Conservation (phyloP, 139 green algal genomes). For the Limnomonas spitsbergensis region DNA sequence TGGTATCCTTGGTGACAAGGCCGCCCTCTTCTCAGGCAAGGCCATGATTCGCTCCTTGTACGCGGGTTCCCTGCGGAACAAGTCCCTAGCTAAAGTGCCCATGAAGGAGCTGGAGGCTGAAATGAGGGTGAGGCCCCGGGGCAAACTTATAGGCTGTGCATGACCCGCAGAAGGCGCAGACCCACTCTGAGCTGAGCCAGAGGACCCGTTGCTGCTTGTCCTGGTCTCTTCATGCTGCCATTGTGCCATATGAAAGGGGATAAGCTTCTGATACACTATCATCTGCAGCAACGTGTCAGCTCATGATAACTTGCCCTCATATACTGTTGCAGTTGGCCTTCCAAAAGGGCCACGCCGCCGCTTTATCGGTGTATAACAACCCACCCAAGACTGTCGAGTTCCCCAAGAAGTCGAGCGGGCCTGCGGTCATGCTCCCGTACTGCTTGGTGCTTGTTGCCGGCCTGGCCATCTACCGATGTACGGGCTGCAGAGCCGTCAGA, state of each 20-base stretch:
- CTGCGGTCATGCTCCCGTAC: not conserved
- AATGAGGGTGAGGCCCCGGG: slow-evolving; percentile 21
- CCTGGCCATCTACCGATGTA: not conserved
- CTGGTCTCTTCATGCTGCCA: too few species aligned
- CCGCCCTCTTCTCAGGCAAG: slow-evolving; percentile 33
- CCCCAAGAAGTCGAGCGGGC: not conserved
- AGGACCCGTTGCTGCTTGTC: too few species aligned
- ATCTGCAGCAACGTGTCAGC: too few species aligned
- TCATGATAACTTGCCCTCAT: too few species aligned
- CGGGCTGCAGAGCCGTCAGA: too few species aligned
- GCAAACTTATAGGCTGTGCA: too few species aligned
- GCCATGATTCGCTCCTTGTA: slow-evolving; percentile 29
- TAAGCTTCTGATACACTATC: too few species aligned
- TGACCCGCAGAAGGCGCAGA: not conserved
- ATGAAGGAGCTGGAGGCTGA: slow-evolving; percentile 1
- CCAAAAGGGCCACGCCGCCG: slow-evolving; percentile 25
- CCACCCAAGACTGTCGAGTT: slow-evolving; percentile 31
- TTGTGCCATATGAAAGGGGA: too few species aligned
- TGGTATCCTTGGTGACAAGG: slow-evolving; percentile 39
- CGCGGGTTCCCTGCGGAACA: slow-evolving; percentile 21
- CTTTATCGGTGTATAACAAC: slow-evolving; percentile 30
- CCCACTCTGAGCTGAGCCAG: too few species aligned
- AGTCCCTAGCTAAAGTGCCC: not conserved
- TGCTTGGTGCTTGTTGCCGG: not conserved
- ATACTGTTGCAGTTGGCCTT: slow-evolving; percentile 26